These are phyloP conservation scores for Phytopythium helicoides DNA, from an alignment of 352 stramenopile species.

Conservation along the genomic window DNA sequence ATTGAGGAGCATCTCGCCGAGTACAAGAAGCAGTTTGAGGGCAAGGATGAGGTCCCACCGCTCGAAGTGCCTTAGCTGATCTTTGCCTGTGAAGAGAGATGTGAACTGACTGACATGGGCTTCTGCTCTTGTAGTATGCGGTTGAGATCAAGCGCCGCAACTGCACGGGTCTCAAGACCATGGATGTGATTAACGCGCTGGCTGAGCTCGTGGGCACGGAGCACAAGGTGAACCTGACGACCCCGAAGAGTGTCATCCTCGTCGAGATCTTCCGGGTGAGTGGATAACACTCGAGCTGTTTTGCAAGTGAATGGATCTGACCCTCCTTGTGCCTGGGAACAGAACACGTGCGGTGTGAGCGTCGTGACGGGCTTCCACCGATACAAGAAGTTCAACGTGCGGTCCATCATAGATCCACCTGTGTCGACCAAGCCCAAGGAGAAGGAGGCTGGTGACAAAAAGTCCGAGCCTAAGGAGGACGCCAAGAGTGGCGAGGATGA, in stretches of 20 bases:
- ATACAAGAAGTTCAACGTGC: constrained; percentile 78
- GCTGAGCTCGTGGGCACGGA: constrained; percentile 48
- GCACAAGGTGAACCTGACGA: constrained; percentile 79
- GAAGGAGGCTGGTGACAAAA: constrained; percentile 10
- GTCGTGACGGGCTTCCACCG: constrained; percentile 73
- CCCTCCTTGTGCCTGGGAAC: not conserved
- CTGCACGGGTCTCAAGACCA: constrained; percentile 65
- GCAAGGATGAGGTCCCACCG: constrained; percentile 15
- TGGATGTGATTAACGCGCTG: constrained; percentile 71
- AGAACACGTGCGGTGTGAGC: constrained; percentile 71
- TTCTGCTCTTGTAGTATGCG: constrained; percentile 13
- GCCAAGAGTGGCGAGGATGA: constrained; percentile 4
- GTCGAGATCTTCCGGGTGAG: constrained; percentile 69
- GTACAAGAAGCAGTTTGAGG: constrained; percentile 23
- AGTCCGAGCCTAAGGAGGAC: constrained; percentile 8
- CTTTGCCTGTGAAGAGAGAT: too few relatives aligned
- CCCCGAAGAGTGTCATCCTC: constrained; percentile 55
- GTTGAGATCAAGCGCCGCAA: constrained; percentile 83
- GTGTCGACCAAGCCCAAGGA: constrained; percentile 26
- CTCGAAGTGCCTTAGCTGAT: constrained; percentile 13
- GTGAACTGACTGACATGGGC: not conserved
- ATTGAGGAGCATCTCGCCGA: constrained; percentile 44
- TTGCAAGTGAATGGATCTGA: too few relatives aligned
- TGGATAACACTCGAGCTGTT: not conserved
- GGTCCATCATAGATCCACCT: constrained; percentile 64